Base-by-base conservation (phyloP, 129 eudicot genomes). In the Saussurea involucrata region DNA sequence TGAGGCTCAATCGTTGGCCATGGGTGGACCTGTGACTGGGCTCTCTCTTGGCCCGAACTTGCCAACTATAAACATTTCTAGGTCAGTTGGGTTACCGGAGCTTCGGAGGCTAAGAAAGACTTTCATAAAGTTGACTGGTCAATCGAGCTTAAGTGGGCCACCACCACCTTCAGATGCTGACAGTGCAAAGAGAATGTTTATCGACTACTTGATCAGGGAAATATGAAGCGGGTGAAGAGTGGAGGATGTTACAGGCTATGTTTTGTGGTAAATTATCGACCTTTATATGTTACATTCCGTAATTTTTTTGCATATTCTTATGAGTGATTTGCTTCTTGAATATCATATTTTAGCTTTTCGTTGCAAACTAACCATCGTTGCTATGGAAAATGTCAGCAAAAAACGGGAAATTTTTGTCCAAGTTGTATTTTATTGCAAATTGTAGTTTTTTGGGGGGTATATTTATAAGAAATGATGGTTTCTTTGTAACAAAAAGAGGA, bases 161-260 rank as follows among this genome's bases (percentile, higher is more conserved):
- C 92, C 96, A 36, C 99, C 99, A 1, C 97, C 99, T 57, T 81
- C 90, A 3, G 97, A 95, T 86, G 92, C 96, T 73, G 91, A 88
- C 17, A 95, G 97, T 81, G 96, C 96, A 53, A 95, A 92, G 83
- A 85, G 97, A 78, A 95, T 95, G 99, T 95, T 95, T 78, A 89
- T 88, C 10, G 99, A 95, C 82, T 95, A 95, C 84, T 83, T 95
- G 83, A 92, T 88, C 81, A 88, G 99, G 78, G 99, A 95, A 81
- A 58, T 89, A 29, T 97, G 92, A 81, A 86, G 80, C 40, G 74
- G 86, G 76, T 90, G 81, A 85, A 63, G 77, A 40, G 31, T 36
- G 75, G 75, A 37, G 58, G 3, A 3, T 78, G 73, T 46, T 57
- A 10, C 49, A 37, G 49, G 49, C 3, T 40, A 10, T 31, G 34